Conservation (phyloP, 768 basidiomycete genomes). For the Candolleomyces eurysporus region DNA sequence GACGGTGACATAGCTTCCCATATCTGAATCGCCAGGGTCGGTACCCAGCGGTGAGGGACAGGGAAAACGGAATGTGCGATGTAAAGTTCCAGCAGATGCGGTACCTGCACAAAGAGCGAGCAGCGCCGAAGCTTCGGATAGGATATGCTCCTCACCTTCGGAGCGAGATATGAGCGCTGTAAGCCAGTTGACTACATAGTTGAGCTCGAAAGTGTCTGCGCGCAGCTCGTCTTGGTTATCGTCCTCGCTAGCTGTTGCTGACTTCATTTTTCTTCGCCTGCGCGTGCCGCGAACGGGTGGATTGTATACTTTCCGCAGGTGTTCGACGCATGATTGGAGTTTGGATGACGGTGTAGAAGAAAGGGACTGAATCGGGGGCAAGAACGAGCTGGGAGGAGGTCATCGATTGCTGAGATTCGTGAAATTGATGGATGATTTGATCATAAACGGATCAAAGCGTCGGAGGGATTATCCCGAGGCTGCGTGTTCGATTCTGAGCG, state of each 20-base stretch:
- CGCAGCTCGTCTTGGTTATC: conserved; percentile 32
- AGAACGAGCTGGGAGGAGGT: conserved; percentile 45
- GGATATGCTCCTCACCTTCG: conserved; percentile 20
- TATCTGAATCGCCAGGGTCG: too few species aligned
- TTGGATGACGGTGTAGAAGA: conserved; percentile 28
- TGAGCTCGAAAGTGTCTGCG: conserved; percentile 66
- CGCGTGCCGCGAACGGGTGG: conserved; percentile 63
- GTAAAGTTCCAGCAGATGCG: conserved; percentile 57
- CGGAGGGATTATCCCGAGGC: too few species aligned
- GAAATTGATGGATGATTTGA: not conserved
- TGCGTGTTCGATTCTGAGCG: too few species aligned
- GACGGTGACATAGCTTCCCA: conserved; percentile 27
- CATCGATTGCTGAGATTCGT: not conserved
- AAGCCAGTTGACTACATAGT: conserved; percentile 72
- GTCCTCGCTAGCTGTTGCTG: not conserved
- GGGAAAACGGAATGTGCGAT: conserved; percentile 51
- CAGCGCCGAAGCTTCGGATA: conserved; percentile 57
- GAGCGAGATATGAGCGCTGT: conserved; percentile 52
- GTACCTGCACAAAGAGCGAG: conserved; percentile 63
- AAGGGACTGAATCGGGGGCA: conserved; percentile 54
- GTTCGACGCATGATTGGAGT: conserved; percentile 44
- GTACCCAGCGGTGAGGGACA: conserved; percentile 2
- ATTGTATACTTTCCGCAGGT: conserved; percentile 54
- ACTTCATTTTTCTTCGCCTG: conserved; percentile 24
- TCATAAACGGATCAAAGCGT: not conserved